Evolutionary conservation across 768 basidiomycete genomes (phyloP), one percentile per base, ranked within the genome.

Genomic region (Phylloporus sp.): DNA sequence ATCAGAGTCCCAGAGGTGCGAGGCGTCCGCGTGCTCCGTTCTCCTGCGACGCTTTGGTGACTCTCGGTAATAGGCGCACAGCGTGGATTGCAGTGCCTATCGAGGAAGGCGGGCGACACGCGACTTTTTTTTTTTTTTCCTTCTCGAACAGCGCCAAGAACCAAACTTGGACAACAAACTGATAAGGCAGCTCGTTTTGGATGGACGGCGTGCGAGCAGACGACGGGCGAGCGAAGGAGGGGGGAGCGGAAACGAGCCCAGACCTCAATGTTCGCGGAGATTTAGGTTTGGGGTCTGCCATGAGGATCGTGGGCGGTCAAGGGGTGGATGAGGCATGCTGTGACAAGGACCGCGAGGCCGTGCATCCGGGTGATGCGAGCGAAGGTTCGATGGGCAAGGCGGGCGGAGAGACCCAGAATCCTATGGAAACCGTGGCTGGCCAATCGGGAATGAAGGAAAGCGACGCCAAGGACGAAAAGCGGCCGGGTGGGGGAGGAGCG

Each of bases 251-350:
- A 17, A 50, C 43, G 22, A 31, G 9, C 9, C 40, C 35, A 24
- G 39, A 10, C 33, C 32, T 58, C 40, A 50, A 45, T 28, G 9
- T 45, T 43, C 28, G 43, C 61, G 62, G 62, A 53, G 50, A 62
- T 64, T 42, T 46, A 32, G 50, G 41, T 40, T 42, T 53, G 50
- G 56, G 50, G 50, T 49, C 33, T 31, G 22, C 51, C 61, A 57
- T 52, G 61, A 56, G 61, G 61, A 37, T 52, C 57, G 44, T 50
- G 59, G 62, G 32, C 48, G 45, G 48, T 26, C 44, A 37, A 36
- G 57, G 59, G 49, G 49, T 41, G 61, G 59, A 48, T 37, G 49
- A 33, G 48, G 61, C 61, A 49, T 63, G 61, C 41, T 42, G 7
- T 41, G 53, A 54, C 39, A 46, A 42, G 29, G 42, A 31, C 48